A percentile compares a stretch with the other conserved stretches of the same genome.
Conservation (phyloP, 2,329 filamentous ascomycete genomes). For the Xylaria hypoxylon region DNA sequence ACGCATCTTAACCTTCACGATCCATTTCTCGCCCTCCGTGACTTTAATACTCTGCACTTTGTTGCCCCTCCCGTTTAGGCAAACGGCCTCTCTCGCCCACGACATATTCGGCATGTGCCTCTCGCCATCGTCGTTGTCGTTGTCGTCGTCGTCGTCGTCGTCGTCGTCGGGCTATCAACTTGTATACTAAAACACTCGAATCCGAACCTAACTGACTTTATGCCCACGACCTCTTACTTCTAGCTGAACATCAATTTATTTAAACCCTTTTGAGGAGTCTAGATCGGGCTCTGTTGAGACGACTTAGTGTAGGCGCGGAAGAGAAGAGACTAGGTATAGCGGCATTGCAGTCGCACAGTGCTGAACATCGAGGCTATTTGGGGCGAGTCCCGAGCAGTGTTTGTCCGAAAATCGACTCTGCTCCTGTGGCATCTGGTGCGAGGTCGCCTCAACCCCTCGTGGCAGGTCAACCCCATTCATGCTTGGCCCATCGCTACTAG, state of each 20-base stretch:
- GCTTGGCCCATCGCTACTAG: conserved; percentile 43
- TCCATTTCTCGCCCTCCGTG: conserved; percentile 41
- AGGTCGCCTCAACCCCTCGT: conserved; percentile 46
- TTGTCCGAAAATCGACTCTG: conserved; percentile 42
- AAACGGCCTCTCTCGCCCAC: conserved; percentile 39
- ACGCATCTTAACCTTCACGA: conserved; percentile 38
- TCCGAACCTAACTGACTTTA: conserved; percentile 30
- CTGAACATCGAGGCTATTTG: conserved; percentile 41
- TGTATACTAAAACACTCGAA: conserved; percentile 40
- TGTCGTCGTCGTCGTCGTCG: too few species aligned
- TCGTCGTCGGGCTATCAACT: conserved; percentile 41
- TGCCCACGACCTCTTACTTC: conserved; percentile 30
- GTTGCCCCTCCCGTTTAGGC: conserved; percentile 47
- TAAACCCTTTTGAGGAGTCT: conserved; percentile 12
- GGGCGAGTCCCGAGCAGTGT: conserved; percentile 44
- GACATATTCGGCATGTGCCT: conserved; percentile 38
- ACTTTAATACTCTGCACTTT: conserved; percentile 35
- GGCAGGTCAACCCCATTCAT: conserved; percentile 44
- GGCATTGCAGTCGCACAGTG: conserved; percentile 48
- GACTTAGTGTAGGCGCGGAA: conserved; percentile 39
- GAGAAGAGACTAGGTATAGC: conserved; percentile 39
- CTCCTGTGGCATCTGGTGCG: conserved; percentile 45
- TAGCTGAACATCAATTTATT: conserved; percentile 19
- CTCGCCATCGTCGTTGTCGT: conserved; percentile 39
- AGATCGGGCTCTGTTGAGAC: conserved; percentile 21